phyloP scores from a whole-genome alignment of 2,329 filamentous ascomycete genomes.

The Nothophoma quercina region DNA sequence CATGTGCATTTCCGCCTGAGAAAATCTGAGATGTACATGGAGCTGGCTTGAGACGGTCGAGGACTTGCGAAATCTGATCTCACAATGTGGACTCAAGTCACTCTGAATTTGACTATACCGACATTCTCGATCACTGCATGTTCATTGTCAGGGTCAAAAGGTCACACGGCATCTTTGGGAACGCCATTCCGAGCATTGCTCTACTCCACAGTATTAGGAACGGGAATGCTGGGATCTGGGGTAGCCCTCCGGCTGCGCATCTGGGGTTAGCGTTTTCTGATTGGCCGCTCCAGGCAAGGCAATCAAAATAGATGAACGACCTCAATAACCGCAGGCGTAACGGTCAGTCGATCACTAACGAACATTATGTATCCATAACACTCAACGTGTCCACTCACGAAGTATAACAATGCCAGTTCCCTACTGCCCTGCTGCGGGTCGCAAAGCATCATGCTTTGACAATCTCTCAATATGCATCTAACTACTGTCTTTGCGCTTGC shows the following conservation, averaged over 20 bases:
- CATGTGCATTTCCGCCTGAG: too few species aligned
- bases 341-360: slow-evolving; percentile 26
- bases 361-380: slow-evolving; percentile 35
- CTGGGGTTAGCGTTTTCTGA: slow-evolving; percentile 18
- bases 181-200: too few species aligned
- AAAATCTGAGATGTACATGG: too few species aligned
- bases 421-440: neutral
- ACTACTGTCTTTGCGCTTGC: slow-evolving; percentile 26
- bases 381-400: slow-evolving; percentile 46
- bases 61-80: too few species aligned
- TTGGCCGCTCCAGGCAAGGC: slow-evolving; percentile 33
- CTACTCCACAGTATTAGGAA: neutral
- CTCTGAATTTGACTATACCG: too few species aligned
- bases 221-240: slow-evolving; percentile 1
- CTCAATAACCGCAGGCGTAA: slow-evolving; percentile 40
- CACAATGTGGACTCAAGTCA: too few species aligned
- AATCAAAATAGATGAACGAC: slow-evolving; percentile 49
- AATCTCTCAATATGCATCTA: slow-evolving; percentile 34
- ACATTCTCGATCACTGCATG: too few species aligned
- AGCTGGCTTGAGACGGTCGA: too few species aligned
- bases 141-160: too few species aligned
- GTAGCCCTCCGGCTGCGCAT: slow-evolving; percentile 5
- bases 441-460: slow-evolving; percentile 17
- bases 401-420: slow-evolving; percentile 38
- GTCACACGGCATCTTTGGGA: too few species aligned